Percentiles rank a stretch among this genome's conserved stretches.
Evolutionary conservation across 441 rosid species (phyloP).

Genomic region (Raphanus hybrid): DNA sequence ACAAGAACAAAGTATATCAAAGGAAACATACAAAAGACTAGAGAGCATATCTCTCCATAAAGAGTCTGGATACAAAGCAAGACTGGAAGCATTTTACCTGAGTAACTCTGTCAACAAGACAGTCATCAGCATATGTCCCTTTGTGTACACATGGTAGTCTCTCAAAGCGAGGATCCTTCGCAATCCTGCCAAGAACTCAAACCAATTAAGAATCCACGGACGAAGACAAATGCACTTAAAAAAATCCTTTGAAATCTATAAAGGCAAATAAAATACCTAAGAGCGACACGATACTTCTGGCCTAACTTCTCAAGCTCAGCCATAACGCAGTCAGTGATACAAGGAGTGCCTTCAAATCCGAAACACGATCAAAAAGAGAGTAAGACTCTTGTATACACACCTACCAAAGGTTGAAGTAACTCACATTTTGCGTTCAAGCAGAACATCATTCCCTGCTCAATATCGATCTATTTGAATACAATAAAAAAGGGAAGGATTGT

Average conservation of each 20-base stretch:
- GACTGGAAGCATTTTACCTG: constrained; percentile 46
- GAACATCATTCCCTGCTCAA: constrained; percentile 94
- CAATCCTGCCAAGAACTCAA: too few species aligned
- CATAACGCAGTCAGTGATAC: too few species aligned
- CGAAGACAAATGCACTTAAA: too few species aligned
- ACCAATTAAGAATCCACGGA: neutral
- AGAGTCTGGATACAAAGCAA: neutral
- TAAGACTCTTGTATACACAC: too few species aligned
- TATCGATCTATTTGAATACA: constrained; percentile 66
- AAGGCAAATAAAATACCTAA: constrained; percentile 33
- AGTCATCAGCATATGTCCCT: constrained; percentile 37
- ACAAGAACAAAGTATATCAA: neutral
- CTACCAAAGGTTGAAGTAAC: constrained; percentile 30
- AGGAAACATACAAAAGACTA: neutral
- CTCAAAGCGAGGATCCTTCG: too few species aligned
- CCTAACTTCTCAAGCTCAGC: constrained; percentile 94
- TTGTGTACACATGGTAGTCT: too few species aligned
- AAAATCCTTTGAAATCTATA: neutral
- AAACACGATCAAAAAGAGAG: too few species aligned
- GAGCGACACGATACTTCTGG: constrained; percentile 91
- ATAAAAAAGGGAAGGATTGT: neutral
- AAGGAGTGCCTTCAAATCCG: too few species aligned
- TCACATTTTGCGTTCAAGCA: constrained; percentile 95
- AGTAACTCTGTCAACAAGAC: constrained; percentile 87
- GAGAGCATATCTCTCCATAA: too few species aligned